Percentiles rank a stretch among this genome's conserved stretches.
These are phyloP conservation scores for Sporothrix dimorphospora DNA, from an alignment of 2,329 filamentous ascomycete species.

Conservation along the genomic window DNA sequence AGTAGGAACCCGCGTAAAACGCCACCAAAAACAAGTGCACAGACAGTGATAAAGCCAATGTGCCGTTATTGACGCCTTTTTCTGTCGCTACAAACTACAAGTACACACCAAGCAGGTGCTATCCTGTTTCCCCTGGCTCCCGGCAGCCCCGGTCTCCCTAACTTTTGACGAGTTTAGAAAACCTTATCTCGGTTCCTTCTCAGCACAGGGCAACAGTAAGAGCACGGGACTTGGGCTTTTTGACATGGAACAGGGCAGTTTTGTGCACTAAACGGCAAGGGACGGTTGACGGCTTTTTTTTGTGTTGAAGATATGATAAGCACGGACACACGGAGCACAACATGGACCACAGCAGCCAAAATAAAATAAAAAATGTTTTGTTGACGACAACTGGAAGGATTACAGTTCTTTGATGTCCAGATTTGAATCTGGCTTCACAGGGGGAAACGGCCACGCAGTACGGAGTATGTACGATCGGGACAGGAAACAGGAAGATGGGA, in stretches of 20 bases:
- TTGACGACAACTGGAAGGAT: neutral
- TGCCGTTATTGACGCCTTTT: neutral
- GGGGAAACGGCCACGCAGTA: neutral
- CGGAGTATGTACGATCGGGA: neutral
- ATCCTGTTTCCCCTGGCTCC: neutral
- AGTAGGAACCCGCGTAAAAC: neutral
- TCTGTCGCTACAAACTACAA: too few relatives aligned
- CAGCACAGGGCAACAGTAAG: conserved; percentile 6
- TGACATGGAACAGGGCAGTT: conserved; percentile 1
- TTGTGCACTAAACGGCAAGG: conserved; percentile 3
- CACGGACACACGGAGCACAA: neutral
- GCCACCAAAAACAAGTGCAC: neutral
- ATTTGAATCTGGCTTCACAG: neutral
- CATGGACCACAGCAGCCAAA: neutral
- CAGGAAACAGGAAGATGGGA: neutral
- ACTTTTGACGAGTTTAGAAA: neutral
- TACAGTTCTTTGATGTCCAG: neutral
- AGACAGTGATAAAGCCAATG: neutral
- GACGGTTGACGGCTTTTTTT: neutral
- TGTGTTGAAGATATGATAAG: neutral
- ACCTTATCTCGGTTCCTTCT: neutral
- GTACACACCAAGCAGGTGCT: neutral
- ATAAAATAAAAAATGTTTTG: neutral
- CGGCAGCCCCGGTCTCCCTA: neutral
- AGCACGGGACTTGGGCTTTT: too few relatives aligned